Conservation (phyloP, 2,329 filamentous ascomycete species). For the Beauveria rudraprayagi region DNA sequence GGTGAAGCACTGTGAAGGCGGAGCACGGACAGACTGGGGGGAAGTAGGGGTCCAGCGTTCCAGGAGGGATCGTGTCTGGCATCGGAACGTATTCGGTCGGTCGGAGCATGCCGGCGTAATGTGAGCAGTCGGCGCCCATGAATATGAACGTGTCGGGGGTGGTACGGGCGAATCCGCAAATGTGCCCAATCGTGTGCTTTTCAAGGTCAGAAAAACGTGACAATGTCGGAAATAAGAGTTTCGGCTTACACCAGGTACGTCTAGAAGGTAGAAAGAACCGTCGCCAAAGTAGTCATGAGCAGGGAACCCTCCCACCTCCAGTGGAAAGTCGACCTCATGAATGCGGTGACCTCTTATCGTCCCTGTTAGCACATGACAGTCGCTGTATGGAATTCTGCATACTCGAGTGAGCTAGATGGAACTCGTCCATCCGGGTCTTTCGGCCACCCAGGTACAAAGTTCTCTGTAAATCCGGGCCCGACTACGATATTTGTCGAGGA, state of each 20-base stretch:
- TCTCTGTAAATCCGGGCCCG: conserved; percentile 41
- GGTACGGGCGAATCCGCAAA: conserved; percentile 33
- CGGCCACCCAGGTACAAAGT: conserved; percentile 40
- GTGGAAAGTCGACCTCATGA: conserved; percentile 21
- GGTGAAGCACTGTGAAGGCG: background rate
- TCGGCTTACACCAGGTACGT: conserved; percentile 26
- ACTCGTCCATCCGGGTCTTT: conserved; percentile 25
- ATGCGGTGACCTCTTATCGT: conserved; percentile 19
- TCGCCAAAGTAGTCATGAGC: conserved; percentile 36
- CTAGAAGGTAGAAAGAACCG: conserved; percentile 33
- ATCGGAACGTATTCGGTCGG: conserved; percentile 27
- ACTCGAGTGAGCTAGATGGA: conserved; percentile 27
- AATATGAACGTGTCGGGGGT: conserved; percentile 32
- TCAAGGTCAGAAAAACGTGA: background rate
- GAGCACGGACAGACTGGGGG: conserved; percentile 1
- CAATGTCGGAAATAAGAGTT: background rate
- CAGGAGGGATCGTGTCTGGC: conserved; percentile 20
- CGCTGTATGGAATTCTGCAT: background rate
- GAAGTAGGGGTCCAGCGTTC: background rate
- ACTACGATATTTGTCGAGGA: conserved; percentile 38
- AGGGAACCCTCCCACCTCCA: conserved; percentile 28
- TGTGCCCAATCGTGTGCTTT: conserved; percentile 30
- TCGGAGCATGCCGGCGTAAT: conserved; percentile 30
- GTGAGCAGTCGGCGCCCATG: conserved; percentile 34
- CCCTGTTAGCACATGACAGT: background rate